Evolutionary conservation across 345 rosid genomes (phyloP).

Genomic region (Noccaea caerulescens): DNA sequence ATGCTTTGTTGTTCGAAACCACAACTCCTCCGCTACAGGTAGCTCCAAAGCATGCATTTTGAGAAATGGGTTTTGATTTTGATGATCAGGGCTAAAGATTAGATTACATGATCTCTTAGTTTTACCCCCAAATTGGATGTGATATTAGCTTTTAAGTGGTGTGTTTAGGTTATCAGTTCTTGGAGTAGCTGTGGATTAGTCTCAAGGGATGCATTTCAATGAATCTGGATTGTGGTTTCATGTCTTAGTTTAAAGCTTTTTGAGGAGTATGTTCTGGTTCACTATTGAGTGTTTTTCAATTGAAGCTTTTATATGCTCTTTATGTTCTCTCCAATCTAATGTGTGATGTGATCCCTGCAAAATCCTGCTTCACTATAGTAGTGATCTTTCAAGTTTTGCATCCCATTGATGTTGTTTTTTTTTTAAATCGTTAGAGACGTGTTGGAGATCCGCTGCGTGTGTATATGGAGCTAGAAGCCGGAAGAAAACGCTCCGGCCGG

Average conservation of each 20-base stretch:
- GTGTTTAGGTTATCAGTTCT: not conserved
- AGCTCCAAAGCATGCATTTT: not conserved
- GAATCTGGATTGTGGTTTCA: not conserved
- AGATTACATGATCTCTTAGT: not conserved
- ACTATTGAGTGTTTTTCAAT: not conserved
- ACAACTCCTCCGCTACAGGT: slow-evolving; percentile 81
- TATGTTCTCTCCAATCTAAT: too few species aligned
- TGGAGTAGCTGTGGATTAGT: slow-evolving; percentile 12
- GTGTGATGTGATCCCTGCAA: not conserved
- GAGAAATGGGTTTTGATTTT: not conserved
- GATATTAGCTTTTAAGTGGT: slow-evolving; percentile 13
- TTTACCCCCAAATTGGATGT: not conserved
- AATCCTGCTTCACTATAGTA: not conserved
- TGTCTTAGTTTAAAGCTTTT: too few species aligned
- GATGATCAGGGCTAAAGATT: not conserved
- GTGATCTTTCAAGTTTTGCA: not conserved
- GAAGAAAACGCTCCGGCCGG: slow-evolving; percentile 75
- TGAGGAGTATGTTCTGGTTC: too few species aligned
- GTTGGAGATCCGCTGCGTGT: slow-evolving; percentile 86
- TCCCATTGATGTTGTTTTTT: not conserved
- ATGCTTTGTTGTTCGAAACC: slow-evolving; percentile 83
- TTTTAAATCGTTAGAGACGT: slow-evolving; percentile 56
- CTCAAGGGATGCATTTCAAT: not conserved
- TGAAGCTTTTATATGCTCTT: not conserved
- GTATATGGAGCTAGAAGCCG: slow-evolving; percentile 94